Evolutionary conservation across 176 grass and related monocot species (phyloP).

Genomic region (Bolboschoenus planiculmis): DNA sequence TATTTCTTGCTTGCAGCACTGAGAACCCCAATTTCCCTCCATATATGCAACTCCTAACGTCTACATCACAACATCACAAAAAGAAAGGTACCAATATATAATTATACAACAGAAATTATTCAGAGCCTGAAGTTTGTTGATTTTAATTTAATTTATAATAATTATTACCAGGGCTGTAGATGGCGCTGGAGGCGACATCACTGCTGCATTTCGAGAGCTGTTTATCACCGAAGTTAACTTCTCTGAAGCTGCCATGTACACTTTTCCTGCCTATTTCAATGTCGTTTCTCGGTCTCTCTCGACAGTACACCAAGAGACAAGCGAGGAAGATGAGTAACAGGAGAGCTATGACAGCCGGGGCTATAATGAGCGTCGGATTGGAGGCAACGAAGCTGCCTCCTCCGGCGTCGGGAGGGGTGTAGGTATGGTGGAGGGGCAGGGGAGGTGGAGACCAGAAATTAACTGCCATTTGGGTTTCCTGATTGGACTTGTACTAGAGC

Average conservation of each 20-base stretch:
- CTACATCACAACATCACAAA: not conserved
- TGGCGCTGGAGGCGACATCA: not conserved
- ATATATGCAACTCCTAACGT: conserved; percentile 64
- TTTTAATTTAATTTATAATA: not conserved
- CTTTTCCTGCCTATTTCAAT: not conserved
- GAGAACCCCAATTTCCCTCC: conserved; percentile 53
- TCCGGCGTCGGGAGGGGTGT: not conserved
- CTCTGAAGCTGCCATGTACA: conserved; percentile 30
- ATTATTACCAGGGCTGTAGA: conserved; percentile 34
- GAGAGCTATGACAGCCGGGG: conserved; percentile 18
- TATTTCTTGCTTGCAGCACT: conserved; percentile 37
- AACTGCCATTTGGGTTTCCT: conserved; percentile 17
- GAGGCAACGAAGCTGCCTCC: conserved; percentile 7
- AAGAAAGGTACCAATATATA: not conserved
- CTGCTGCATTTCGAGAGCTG: conserved; percentile 8
- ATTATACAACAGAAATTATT: not conserved
- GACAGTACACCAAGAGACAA: conserved; percentile 20
- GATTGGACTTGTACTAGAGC: not conserved
- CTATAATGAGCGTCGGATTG: conserved; percentile 31
- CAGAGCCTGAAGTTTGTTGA: not conserved
- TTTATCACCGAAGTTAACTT: conserved; percentile 14
- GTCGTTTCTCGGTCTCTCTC: conserved; percentile 28
- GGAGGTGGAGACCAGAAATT: conserved; percentile 19
- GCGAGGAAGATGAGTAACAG: conserved; percentile 10
- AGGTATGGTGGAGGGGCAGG: conserved; percentile 1